Evolutionary conservation across 306 rosid genomes (phyloP).

Genomic region (Inga oerstediana): DNA sequence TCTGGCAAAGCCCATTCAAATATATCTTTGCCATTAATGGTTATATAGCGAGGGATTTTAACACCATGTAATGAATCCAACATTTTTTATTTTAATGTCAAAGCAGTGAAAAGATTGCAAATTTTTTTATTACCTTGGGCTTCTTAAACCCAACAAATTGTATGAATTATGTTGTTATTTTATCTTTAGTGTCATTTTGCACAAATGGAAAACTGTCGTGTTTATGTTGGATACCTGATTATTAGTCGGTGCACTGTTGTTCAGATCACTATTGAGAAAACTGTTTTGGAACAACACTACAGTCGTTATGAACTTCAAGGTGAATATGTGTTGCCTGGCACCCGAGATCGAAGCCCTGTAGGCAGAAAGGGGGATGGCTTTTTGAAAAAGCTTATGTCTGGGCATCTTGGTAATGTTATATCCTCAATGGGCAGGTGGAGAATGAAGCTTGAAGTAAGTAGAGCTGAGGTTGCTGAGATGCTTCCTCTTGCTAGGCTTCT

Average conservation of each 20-base stretch:
- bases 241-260: conserved; percentile 32
- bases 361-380: conserved; percentile 64
- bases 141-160: neutral
- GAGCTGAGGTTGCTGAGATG: conserved; percentile 97
- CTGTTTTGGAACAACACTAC: conserved; percentile 86
- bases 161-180: neutral
- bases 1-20: neutral
- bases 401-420: conserved; percentile 84
- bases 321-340: conserved; percentile 90
- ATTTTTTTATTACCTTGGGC: neutral
- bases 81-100: neutral
- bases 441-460: conserved; percentile 87
- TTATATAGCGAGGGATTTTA: neutral
- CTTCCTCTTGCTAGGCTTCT: conserved; percentile 96
- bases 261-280: conserved; percentile 92
- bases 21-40: conserved; percentile 6
- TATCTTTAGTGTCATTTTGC: neutral
- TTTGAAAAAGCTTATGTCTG: conserved; percentile 75
- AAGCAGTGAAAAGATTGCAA: neutral
- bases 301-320: conserved; percentile 98
- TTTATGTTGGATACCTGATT: conserved; percentile 33
- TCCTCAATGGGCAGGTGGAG: conserved; percentile 99
- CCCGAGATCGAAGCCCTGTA: conserved; percentile 74
- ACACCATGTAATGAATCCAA: conserved; percentile 11
- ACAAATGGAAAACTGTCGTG: conserved; percentile 4